phyloP scores from a whole-genome alignment of 345 rosid species.

The Eucalyptus cloeziana region DNA sequence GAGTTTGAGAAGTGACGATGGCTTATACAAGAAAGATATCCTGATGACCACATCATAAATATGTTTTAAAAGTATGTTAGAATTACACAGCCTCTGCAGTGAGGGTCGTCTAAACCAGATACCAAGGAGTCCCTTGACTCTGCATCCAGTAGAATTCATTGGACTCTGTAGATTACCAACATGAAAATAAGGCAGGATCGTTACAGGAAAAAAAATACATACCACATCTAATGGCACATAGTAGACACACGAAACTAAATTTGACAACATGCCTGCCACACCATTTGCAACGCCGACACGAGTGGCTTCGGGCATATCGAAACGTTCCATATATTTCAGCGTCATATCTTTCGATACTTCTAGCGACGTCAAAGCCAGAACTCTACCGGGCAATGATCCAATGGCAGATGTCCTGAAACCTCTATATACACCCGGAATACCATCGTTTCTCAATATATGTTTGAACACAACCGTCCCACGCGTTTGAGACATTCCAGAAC shows the following conservation, averaged over 20 bases:
- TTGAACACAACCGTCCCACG: constrained; percentile 19
- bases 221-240: constrained; percentile 69
- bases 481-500: constrained; percentile 24
- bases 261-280: constrained; percentile 54
- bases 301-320: constrained; percentile 37
- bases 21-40: neutral
- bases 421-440: constrained; percentile 34
- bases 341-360: constrained; percentile 47
- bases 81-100: neutral
- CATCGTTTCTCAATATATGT: constrained; percentile 27
- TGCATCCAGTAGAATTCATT: neutral
- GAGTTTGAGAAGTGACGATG: neutral
- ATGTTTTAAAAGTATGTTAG: neutral
- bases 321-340: constrained; percentile 22
- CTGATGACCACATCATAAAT: neutral
- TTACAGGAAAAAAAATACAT: constrained; percentile 2
- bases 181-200: neutral
- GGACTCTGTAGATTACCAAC: neutral
- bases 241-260: constrained; percentile 42
- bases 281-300: constrained; percentile 55
- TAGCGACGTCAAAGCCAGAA: constrained; percentile 43
- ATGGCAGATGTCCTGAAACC: constrained; percentile 55
- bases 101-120: neutral
- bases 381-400: constrained; percentile 51
- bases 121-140: neutral